phyloP scores from a whole-genome alignment of 2,329 filamentous ascomycete species.

The Aspergillus sp. region DNA sequence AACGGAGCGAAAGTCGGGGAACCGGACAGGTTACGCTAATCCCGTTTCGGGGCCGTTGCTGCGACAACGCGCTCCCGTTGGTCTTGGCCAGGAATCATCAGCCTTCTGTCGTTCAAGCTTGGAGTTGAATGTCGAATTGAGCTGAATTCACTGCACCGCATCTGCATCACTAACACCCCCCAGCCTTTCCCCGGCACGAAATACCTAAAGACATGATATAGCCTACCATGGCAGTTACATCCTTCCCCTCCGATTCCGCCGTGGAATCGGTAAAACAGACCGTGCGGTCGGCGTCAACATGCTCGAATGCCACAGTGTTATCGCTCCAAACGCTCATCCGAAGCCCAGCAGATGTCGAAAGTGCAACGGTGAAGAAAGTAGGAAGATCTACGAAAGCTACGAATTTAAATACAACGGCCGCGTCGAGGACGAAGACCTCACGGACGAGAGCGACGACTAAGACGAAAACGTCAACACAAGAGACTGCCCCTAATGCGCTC shows the following conservation, averaged over 20 bases:
- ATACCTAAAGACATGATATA: neutral
- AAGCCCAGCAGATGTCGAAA: constrained; percentile 23
- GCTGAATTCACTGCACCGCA: neutral
- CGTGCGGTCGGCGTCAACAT: constrained; percentile 54
- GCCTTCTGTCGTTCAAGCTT: neutral
- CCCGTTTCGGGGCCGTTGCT: constrained; percentile 26
- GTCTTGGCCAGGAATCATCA: too few species aligned
- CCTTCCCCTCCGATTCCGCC: constrained; percentile 30
- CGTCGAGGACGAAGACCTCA: constrained; percentile 23
- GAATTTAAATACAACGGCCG: constrained; percentile 19
- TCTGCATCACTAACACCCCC: neutral
- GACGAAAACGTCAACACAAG: constrained; percentile 25
- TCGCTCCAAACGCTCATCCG: constrained; percentile 42
- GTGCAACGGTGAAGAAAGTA: constrained; percentile 19
- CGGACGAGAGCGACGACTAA: constrained; percentile 19
- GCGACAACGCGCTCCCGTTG: constrained; percentile 24
- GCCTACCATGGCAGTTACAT: constrained; percentile 33
- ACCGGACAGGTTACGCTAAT: constrained; percentile 2
- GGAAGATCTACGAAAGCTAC: constrained; percentile 26
- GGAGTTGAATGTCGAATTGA: neutral
- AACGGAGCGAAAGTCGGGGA: constrained; percentile 1
- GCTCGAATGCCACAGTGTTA: constrained; percentile 47
- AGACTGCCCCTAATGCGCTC: constrained; percentile 25
- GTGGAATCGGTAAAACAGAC: constrained; percentile 54
- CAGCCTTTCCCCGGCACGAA: neutral